Evolutionary conservation across 1,284 basidiomycete species (phyloP).

Genomic region (Uromyces viciae-fabae): DNA sequence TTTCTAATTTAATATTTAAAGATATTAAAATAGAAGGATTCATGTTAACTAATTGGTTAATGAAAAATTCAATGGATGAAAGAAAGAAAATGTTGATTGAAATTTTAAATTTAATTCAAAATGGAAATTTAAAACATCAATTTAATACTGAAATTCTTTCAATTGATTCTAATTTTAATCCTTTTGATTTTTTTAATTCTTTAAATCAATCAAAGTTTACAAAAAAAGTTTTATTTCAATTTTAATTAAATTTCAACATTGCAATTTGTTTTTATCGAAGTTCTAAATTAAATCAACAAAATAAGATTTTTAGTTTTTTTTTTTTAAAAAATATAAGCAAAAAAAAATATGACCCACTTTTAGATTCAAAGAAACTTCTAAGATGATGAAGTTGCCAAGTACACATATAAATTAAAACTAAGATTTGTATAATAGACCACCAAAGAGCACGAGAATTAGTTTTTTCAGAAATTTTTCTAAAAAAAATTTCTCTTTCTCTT

Average conservation of each 20-base stretch:
- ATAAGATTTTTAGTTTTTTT: not conserved
- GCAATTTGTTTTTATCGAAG: too few relatives aligned
- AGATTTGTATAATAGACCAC: conserved; percentile 84
- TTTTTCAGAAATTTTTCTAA: conserved; percentile 77
- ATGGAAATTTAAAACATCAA: too few relatives aligned
- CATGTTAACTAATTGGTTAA: not conserved
- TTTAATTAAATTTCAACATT: too few relatives aligned
- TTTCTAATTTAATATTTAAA: conserved; percentile 75
- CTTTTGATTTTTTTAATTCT: too few relatives aligned
- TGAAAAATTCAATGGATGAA: not conserved
- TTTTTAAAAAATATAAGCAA: too few relatives aligned
- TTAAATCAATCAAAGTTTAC: too few relatives aligned
- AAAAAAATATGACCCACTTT: conserved; percentile 44
- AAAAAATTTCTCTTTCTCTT: conserved; percentile 83
- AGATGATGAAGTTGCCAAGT: conserved; percentile 90
- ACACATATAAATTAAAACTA: conserved; percentile 76
- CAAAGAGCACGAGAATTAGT: conserved; percentile 87
- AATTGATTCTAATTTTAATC: too few relatives aligned
- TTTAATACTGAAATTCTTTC: too few relatives aligned
- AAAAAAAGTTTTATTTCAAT: too few relatives aligned
- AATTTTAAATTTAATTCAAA: conserved; percentile 43
- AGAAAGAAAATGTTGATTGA: conserved; percentile 50
- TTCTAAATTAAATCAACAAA: conserved; percentile 1
- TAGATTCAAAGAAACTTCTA: conserved; percentile 58
- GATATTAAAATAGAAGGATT: conserved; percentile 49